A percentile compares a stretch with the other conserved stretches of the same genome.
Evolutionary conservation across 192 early-diverging fungal genomes (phyloP).

Genomic region (Backusella parvicylindrica): DNA sequence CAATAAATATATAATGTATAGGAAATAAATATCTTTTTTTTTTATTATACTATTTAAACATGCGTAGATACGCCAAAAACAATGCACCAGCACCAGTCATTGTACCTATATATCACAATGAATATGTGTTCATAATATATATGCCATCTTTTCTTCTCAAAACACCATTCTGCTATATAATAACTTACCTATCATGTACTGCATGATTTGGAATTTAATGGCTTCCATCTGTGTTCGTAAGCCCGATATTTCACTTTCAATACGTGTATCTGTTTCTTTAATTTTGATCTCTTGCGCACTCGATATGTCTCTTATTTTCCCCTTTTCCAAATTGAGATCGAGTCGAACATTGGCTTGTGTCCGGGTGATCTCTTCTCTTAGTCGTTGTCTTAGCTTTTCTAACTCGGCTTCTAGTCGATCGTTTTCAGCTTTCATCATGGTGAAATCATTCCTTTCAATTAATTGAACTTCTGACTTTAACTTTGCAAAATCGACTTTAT

Average conservation of each 20-base stretch:
- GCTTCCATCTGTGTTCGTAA: constrained; percentile 87
- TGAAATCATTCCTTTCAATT: constrained; percentile 87
- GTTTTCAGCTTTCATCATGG: constrained; percentile 78
- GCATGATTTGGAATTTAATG: constrained; percentile 80
- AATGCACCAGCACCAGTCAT: constrained; percentile 79
- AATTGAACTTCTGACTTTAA: constrained; percentile 83
- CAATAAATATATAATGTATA: not conserved
- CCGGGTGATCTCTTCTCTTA: constrained; percentile 77
- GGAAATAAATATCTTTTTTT: not conserved
- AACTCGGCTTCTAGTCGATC: constrained; percentile 76
- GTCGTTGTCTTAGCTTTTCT: constrained; percentile 74
- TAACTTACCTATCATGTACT: constrained; percentile 58
- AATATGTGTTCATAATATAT: too few relatives aligned
- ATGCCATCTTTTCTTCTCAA: too few relatives aligned
- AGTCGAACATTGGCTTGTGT: constrained; percentile 82
- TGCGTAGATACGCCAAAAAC: constrained; percentile 61
- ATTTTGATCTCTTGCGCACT: constrained; percentile 81
- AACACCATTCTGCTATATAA: constrained; percentile 1
- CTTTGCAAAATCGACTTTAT: constrained; percentile 88
- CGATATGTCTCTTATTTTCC: constrained; percentile 80
- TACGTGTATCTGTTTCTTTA: constrained; percentile 81
- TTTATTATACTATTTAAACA: constrained; percentile 32
- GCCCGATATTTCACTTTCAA: constrained; percentile 83
- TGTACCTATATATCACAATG: constrained; percentile 50
- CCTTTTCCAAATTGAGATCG: constrained; percentile 87